A percentile compares a stretch with the other conserved stretches of the same genome.
Conservation (phyloP, 108 stramenopile species). For the Nitzschia inconspicua region DNA sequence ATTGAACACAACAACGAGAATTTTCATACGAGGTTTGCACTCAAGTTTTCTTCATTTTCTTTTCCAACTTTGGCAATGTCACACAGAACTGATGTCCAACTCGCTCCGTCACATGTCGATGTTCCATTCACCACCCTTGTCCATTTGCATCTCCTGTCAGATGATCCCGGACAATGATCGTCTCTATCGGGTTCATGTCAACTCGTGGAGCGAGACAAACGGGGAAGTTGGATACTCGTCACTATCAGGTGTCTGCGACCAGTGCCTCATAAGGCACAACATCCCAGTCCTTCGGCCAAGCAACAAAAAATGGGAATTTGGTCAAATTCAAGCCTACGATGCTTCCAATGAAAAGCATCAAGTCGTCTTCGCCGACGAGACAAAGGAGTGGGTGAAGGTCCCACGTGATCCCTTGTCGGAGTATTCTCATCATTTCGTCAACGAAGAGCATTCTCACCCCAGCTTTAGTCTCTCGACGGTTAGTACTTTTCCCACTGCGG, state of each 20-base stretch:
- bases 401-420: constrained; percentile 13
- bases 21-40: no score
- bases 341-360: constrained; percentile 45
- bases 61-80: no score
- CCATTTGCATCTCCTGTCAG: neutral
- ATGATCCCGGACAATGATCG: neutral
- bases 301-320: constrained; percentile 74
- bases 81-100: no score
- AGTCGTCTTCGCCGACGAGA: constrained; percentile 60
- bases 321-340: constrained; percentile 49
- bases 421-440: constrained; percentile 8
- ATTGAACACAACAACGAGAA: no score
- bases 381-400: constrained; percentile 70
- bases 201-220: constrained; percentile 1
- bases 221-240: neutral
- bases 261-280: constrained; percentile 72
- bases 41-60: no score
- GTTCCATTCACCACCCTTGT: no score
- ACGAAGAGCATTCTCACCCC: no score
- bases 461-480: no score
- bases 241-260: constrained; percentile 49
- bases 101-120: no score
- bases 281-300: constrained; percentile 78
- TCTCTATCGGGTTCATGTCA: neutral
- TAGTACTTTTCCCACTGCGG: no score